Conservation (phyloP, 768 basidiomycete species). For the Suillus fuscotomentosus region DNA sequence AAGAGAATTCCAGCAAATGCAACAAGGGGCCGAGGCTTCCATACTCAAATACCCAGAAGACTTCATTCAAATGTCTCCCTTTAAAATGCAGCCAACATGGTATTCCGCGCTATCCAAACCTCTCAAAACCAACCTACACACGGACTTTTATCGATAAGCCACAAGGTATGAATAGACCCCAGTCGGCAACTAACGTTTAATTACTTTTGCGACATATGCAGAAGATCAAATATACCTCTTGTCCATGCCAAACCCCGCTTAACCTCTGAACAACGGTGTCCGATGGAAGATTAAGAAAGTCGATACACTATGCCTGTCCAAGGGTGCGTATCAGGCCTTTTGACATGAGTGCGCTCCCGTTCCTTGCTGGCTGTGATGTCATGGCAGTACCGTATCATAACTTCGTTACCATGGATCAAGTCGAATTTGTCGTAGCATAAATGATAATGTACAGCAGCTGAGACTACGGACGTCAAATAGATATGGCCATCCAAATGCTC, state of each 20-base stretch:
- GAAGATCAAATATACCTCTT: constrained; percentile 68
- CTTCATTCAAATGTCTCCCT: constrained; percentile 56
- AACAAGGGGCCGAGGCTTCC: constrained; percentile 57
- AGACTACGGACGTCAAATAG: too few relatives aligned
- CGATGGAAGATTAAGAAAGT: constrained; percentile 72
- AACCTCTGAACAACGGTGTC: constrained; percentile 76
- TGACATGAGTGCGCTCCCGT: too few relatives aligned
- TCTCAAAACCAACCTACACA: constrained; percentile 56
- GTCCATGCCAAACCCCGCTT: constrained; percentile 54
- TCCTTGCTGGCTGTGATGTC: too few relatives aligned
- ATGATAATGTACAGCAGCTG: too few relatives aligned
- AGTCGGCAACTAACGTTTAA: background rate
- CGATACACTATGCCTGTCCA: constrained; percentile 48
- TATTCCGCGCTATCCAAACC: constrained; percentile 54
- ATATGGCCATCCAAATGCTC: too few relatives aligned
- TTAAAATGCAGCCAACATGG: constrained; percentile 58
- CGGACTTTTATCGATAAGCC: constrained; percentile 83
- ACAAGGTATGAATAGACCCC: constrained; percentile 42
- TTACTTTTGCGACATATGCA: constrained; percentile 23
- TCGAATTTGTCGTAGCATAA: too few relatives aligned
- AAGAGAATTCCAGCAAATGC: constrained; percentile 41
- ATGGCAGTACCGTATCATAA: too few relatives aligned
- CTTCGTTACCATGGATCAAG: too few relatives aligned
- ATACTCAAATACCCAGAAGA: constrained; percentile 73
- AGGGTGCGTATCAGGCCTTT: constrained; percentile 42